Evolutionary conservation across 768 basidiomycete genomes (phyloP), one percentile per base, ranked within the genome.

Genomic region (Rubroboletus satanas): DNA sequence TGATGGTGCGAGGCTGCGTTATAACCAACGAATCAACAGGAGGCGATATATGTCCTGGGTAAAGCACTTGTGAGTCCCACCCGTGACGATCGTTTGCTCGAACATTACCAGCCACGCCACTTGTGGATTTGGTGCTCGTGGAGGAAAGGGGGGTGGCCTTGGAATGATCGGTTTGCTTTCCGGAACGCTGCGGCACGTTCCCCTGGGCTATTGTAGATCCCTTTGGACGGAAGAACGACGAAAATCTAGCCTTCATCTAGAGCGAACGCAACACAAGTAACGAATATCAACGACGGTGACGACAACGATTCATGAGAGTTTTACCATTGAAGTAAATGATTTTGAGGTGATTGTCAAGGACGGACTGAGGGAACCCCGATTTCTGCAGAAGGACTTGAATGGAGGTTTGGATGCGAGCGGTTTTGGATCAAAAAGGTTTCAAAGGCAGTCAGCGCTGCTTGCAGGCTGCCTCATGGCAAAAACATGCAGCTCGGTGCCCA

Each of bases 391-490:
- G 29, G 44, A 38, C 41, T 41, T 39, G 56, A 45, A 45, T 33
- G 54, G 52, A 41, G 39, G 55, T 51, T 51, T 52, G 51, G 33
- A 53, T 15, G 36, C 36, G 45, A 14, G 37, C 14, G 44, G 55
- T 28, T 48, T 26, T 42, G 44, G 21, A 45, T 38, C 51, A 41
- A 51, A 55, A 12, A 18, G 51, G 53, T 26, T 37, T 21, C 41
- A 33, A 57, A 36, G 14, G 47, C 37, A 46, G 55, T 36, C 50
- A 49, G 41, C 38, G 49, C 44, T 50, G 63, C 66, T 54, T 64
- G 41, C 29, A 26, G 26, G 53, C 39, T 52, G 66, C 66, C 64
- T 66, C 66, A 56, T 66, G 66, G 61, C 45, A 2, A 35, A 54
- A 26, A 26, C 62, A 58, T 64, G 67, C 61, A 52, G 57, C 28